Conservation (phyloP, 2,329 filamentous ascomycete genomes). For the Aspergillus caelatus region DNA sequence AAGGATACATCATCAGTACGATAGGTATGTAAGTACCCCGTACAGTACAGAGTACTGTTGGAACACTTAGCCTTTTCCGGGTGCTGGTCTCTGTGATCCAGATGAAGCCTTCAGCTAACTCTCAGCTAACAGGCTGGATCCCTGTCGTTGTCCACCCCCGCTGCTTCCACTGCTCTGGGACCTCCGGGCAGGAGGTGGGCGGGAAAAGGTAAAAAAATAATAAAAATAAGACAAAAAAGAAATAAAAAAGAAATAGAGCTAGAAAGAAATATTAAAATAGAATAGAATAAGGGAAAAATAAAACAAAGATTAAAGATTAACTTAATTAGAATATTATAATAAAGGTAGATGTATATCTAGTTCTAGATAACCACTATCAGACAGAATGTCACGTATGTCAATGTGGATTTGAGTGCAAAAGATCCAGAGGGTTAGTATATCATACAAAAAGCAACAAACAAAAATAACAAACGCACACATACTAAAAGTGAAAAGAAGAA, state of each 20-base stretch:
- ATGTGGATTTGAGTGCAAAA: neutral
- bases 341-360: constrained; percentile 26
- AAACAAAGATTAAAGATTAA: neutral
- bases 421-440: neutral
- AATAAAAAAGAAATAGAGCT: neutral
- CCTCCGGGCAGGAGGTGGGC: constrained; percentile 18
- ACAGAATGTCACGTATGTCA: neutral
- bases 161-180: constrained; percentile 32
- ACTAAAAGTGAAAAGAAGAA: neutral
- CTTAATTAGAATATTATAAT: neutral
- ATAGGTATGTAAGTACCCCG: neutral
- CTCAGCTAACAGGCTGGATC: constrained; percentile 20
- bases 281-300: neutral
- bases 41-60: constrained; percentile 7
- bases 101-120: constrained; percentile 19
- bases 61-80: constrained; percentile 8
- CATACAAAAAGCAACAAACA: neutral
- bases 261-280: neutral
- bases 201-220: neutral
- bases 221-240: neutral
- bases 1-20: constrained; percentile 3
- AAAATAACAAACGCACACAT: neutral
- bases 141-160: constrained; percentile 26
- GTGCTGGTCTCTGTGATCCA: constrained; percentile 3
- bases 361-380: constrained; percentile 32